Conservation (phyloP, 768 basidiomycete genomes). For the Glaciozyma antarctica region DNA sequence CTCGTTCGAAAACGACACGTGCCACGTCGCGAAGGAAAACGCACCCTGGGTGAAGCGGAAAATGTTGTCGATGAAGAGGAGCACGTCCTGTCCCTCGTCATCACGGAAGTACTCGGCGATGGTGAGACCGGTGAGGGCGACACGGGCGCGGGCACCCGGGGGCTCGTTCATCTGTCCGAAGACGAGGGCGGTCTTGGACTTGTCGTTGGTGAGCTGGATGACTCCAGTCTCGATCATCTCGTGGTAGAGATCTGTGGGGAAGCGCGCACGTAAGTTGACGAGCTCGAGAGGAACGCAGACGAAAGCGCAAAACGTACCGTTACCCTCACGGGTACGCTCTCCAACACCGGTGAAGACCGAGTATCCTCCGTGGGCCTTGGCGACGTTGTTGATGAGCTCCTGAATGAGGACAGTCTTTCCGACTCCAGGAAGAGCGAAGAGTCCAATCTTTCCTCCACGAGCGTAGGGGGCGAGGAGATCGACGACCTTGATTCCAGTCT, state of each 20-base stretch:
- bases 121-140: slow-evolving; percentile 96
- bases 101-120: slow-evolving; percentile 99
- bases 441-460: slow-evolving; percentile 99
- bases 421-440: slow-evolving; percentile 99
- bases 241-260: slow-evolving; percentile 61
- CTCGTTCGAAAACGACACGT: neutral
- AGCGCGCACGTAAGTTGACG: neutral
- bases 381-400: slow-evolving; percentile 96
- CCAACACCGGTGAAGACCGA: slow-evolving; percentile 79
- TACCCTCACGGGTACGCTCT: slow-evolving; percentile 99
- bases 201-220: slow-evolving; percentile 97
- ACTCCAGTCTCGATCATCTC: slow-evolving; percentile 99
- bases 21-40: neutral
- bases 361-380: slow-evolving; percentile 99
- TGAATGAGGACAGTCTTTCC: slow-evolving; percentile 99
- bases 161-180: slow-evolving; percentile 99
- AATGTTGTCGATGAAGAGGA: slow-evolving; percentile 99
- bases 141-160: slow-evolving; percentile 99
- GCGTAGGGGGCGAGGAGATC: slow-evolving; percentile 99
- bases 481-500: slow-evolving; percentile 99
- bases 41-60: slow-evolving; percentile 95
- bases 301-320: slow-evolving; percentile 45
- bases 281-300: neutral
- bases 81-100: slow-evolving; percentile 99
- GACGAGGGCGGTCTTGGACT: slow-evolving; percentile 97